Evolutionary conservation across 305 asterid species (phyloP).

Genomic region (Fraxinus sp.): DNA sequence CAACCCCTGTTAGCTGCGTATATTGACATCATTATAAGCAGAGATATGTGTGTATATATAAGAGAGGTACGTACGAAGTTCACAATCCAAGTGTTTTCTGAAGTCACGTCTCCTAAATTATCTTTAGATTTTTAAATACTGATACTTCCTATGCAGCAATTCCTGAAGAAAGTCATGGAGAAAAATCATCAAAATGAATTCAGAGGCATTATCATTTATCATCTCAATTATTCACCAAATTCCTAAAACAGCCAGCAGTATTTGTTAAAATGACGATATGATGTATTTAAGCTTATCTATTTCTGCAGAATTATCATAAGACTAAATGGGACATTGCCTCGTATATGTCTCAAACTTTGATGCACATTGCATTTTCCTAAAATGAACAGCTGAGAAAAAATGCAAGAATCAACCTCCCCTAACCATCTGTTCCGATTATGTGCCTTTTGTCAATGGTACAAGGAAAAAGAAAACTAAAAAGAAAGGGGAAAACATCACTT

Average conservation of each 20-base stretch:
- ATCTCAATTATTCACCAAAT: not conserved
- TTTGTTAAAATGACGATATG: not conserved
- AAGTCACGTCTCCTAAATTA: constrained; percentile 49
- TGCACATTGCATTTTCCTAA: not conserved
- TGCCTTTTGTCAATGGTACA: not conserved
- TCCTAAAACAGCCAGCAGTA: not conserved
- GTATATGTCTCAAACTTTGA: not conserved
- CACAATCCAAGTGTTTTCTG: constrained; percentile 40
- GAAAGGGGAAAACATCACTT: not conserved
- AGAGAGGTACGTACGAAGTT: constrained; percentile 38
- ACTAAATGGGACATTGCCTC: not conserved
- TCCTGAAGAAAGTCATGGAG: constrained; percentile 42
- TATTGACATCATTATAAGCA: constrained; percentile 40
- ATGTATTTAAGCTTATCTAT: not conserved
- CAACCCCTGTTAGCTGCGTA: constrained; percentile 50
- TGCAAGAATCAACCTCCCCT: not conserved
- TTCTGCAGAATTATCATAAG: not conserved
- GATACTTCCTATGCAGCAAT: constrained; percentile 54
- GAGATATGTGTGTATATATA: constrained; percentile 36
- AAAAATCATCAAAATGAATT: not conserved
- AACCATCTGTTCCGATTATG: not conserved
- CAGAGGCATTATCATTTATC: not conserved
- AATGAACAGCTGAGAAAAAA: not conserved
- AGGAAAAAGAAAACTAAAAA: not conserved
- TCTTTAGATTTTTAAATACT: constrained; percentile 38